phyloP scores from a whole-genome alignment of 2,329 filamentous ascomycete genomes.

The Alternaria viburni region DNA sequence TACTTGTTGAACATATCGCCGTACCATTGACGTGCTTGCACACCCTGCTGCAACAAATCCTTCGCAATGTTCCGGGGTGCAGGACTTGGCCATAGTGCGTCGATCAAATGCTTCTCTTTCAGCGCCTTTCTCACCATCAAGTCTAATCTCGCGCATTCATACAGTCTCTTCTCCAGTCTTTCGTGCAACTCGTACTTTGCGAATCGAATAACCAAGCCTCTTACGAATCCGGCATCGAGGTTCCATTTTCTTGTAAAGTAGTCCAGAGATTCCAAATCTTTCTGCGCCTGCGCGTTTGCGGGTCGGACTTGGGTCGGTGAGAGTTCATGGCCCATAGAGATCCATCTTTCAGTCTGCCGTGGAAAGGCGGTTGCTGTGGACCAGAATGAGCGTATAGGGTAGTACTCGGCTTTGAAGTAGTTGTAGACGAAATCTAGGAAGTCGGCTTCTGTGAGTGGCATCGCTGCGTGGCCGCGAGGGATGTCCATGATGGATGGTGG shows the following conservation, averaged over 20 bases:
- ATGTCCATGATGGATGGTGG: conserved; percentile 36
- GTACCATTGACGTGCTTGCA: conserved; percentile 44
- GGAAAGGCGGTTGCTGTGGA: conserved; percentile 44
- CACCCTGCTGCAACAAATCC: conserved; percentile 41
- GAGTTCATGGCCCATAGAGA: conserved; percentile 44
- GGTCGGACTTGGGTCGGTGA: conserved; percentile 34
- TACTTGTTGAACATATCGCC: conserved; percentile 49
- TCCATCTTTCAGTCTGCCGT: conserved; percentile 37
- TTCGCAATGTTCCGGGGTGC: conserved; percentile 33
- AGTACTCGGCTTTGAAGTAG: conserved; percentile 49
- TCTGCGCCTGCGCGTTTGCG: conserved; percentile 47
- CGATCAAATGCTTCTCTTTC: conserved; percentile 48
- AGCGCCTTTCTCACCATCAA: conserved; percentile 47
- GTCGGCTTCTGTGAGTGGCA: conserved; percentile 42
- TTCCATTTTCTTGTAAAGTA: conserved; percentile 40
- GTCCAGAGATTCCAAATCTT: conserved; percentile 44
- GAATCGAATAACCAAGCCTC: conserved; percentile 42
- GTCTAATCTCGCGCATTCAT: conserved; percentile 40
- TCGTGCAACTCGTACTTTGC: conserved; percentile 46
- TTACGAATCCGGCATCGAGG: conserved; percentile 40
- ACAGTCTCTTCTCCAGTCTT: conserved; percentile 46
- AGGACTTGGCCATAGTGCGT: conserved; percentile 44
- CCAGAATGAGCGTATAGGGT: conserved; percentile 46
- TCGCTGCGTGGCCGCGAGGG: conserved; percentile 36
- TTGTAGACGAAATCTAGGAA: conserved; percentile 46